Evolutionary conservation across 306 rosid species (phyloP).

Genomic region (Cucumis melo): DNA sequence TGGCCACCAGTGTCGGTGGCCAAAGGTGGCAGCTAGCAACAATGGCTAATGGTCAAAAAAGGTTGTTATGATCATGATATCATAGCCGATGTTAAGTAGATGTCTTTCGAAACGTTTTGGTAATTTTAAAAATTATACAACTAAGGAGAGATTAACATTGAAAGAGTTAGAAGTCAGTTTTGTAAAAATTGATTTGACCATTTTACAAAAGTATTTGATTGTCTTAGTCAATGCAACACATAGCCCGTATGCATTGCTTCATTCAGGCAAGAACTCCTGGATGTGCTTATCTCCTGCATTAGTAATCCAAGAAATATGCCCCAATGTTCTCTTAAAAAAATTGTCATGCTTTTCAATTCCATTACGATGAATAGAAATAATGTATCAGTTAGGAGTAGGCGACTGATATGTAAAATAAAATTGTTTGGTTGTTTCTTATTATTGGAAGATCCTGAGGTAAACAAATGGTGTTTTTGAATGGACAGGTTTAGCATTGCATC

Average conservation of each 20-base stretch:
- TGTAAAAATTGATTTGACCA: no score
- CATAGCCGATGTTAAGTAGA: no score
- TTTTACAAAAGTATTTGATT: no score
- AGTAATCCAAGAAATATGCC: neutral
- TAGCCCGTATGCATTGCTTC: neutral
- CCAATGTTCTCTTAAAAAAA: neutral
- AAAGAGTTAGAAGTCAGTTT: no score
- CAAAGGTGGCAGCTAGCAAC: no score
- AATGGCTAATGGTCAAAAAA: no score
- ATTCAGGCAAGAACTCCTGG: neutral
- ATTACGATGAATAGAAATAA: neutral
- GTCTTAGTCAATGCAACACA: no score
- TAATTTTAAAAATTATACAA: no score
- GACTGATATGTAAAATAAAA: neutral
- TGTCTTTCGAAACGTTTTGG: no score
- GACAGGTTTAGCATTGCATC: constrained; percentile 93
- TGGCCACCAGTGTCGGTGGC: no score
- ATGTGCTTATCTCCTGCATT: neutral
- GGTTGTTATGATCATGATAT: no score
- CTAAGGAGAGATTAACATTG: no score
- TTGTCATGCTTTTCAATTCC: neutral
- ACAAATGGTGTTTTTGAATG: neutral
- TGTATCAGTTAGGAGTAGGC: neutral
- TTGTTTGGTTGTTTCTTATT: neutral
- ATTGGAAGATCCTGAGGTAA: neutral